Base-by-base conservation (phyloP, 176 grass and related monocot species). In the Oryza glaberrima region DNA sequence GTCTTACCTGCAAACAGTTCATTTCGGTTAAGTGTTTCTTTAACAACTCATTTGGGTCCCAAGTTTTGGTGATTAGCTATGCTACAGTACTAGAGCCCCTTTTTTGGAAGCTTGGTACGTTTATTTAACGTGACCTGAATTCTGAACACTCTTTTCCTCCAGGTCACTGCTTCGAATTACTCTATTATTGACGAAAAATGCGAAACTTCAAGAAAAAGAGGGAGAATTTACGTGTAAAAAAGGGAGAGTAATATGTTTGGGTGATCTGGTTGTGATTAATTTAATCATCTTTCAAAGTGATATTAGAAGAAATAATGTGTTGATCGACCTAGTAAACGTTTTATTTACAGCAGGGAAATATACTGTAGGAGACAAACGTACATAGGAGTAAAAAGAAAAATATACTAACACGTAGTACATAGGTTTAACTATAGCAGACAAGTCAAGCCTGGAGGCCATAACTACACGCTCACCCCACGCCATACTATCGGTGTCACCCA, bases 351-450 rank as follows among this genome's bases (percentile, higher is more conserved):
- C 6, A 19, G 15, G 4, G 16, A 56, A 56, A 56, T 52, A 56
- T 7, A 7, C 3, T 13, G 15, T 20, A 56, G 16, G n/a, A 20
- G 5, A 56, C 25, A 11, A 25, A 7, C 9, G 30, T 56, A 60
- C 49, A 56, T 6, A 60, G 30, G 30, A 32, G 30, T 76, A 60
- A 26, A 26, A 26, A 26, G 26, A 26, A 26, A 26, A 26, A 26
- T 26, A 26, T 26, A 26, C 26, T 26, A 26, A 26, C 26, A 26
- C 26, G 26, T 26, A 26, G 26, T 26, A 26, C 26, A 26, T 26
- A 26, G 26, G 26, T 77, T 60, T 77, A n/a, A 11, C 74, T 9
- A 76, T 9, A 76, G 30, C 51, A 76, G 54, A 36, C 74, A 77
- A 36, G 32, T 3, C 15, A 13, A 58, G 51, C 7, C 58, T 63